These are phyloP conservation scores for Setomelanomma holmii DNA, from an alignment of 2,329 filamentous ascomycete genomes.

Conservation along the genomic window DNA sequence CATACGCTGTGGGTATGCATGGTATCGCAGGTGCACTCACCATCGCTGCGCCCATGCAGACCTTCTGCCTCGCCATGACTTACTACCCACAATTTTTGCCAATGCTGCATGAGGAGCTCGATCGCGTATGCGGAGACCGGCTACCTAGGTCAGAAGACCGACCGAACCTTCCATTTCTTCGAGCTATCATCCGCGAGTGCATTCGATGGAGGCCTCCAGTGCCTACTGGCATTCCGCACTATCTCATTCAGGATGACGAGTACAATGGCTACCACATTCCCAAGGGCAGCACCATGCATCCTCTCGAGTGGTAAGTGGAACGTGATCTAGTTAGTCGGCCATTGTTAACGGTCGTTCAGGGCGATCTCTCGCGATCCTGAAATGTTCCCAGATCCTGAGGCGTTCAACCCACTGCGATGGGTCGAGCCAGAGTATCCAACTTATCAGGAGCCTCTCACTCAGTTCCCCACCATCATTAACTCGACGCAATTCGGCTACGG, in stretches of 20 bases:
- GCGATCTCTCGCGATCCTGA: constrained; percentile 61
- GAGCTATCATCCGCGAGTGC: constrained; percentile 49
- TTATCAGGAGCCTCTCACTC: constrained; percentile 59
- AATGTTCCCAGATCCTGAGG: constrained; percentile 72
- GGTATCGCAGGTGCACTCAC: constrained; percentile 56
- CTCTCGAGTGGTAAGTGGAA: constrained; percentile 52
- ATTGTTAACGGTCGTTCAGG: constrained; percentile 40
- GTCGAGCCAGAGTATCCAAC: constrained; percentile 66
- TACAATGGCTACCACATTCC: constrained; percentile 66
- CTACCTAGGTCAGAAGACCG: constrained; percentile 47
- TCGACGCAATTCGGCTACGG: constrained; percentile 64
- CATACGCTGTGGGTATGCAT: constrained; percentile 57
- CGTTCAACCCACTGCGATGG: constrained; percentile 63
- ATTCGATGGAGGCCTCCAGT: constrained; percentile 56
- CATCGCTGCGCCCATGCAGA: constrained; percentile 56
- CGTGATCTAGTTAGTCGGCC: background rate
- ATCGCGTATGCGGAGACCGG: constrained; percentile 49
- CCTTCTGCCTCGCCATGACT: constrained; percentile 56
- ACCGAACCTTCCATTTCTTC: constrained; percentile 48
- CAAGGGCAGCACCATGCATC: constrained; percentile 58
- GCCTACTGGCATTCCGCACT: constrained; percentile 61
- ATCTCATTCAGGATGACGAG: constrained; percentile 61
- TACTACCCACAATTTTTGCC: constrained; percentile 53
- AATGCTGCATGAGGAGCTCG: constrained; percentile 50
- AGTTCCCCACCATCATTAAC: constrained; percentile 62